Percentiles rank a stretch among this genome's conserved stretches.
phyloP scores from a whole-genome alignment of 495 filamentous ascomycete species.

The Hamigera avellanea region DNA sequence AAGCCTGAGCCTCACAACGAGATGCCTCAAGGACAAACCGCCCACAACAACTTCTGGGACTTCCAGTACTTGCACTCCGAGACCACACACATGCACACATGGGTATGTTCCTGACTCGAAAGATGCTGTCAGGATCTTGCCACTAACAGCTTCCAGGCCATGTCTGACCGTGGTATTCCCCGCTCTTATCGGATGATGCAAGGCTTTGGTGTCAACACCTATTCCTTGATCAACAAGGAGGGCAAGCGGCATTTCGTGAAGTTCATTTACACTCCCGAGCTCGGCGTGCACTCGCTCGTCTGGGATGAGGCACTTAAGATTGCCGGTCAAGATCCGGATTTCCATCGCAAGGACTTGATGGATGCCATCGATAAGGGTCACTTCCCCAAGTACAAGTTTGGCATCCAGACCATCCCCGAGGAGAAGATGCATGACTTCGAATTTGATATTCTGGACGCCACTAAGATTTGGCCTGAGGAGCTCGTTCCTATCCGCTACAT shows the following conservation, averaged over 20 bases:
- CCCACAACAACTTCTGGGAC: constrained; percentile 55
- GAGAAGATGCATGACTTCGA: constrained; percentile 67
- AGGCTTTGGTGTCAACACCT: constrained; percentile 72
- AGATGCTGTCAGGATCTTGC: not conserved
- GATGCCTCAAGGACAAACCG: constrained; percentile 46
- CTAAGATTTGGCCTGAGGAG: constrained; percentile 85
- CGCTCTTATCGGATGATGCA: constrained; percentile 70
- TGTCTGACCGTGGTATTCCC: constrained; percentile 45
- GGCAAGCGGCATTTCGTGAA: constrained; percentile 61
- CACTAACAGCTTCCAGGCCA: not conserved
- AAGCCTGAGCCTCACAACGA: constrained; percentile 81
- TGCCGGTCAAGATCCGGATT: constrained; percentile 63
- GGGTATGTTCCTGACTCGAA: constrained; percentile 38
- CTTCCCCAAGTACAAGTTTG: constrained; percentile 75
- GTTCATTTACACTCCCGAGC: constrained; percentile 56
- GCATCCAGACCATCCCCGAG: constrained; percentile 65
- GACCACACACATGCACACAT: constrained; percentile 76
- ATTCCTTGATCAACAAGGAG: constrained; percentile 49
- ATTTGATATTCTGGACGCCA: constrained; percentile 82
- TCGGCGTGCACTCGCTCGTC: constrained; percentile 63
- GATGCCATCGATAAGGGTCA: constrained; percentile 57
- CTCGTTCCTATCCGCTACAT: constrained; percentile 58
- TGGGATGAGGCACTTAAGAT: constrained; percentile 72
- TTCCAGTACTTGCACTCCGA: constrained; percentile 48
- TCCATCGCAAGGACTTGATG: constrained; percentile 62